phyloP scores from a whole-genome alignment of 2,329 filamentous ascomycete species.

The Claviceps arundinis region DNA sequence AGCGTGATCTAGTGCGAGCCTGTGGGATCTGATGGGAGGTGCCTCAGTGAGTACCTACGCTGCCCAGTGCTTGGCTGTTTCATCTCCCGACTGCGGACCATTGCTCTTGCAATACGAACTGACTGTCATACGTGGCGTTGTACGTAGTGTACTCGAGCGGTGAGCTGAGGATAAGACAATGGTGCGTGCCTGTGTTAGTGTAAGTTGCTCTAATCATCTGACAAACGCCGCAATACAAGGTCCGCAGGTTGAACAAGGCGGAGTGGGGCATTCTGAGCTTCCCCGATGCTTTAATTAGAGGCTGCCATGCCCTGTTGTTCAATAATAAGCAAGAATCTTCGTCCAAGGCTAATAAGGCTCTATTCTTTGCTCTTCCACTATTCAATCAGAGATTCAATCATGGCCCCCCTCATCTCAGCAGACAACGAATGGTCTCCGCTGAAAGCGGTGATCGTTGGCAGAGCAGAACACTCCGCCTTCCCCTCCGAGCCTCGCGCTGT shows the following conservation, averaged over 20 bases:
- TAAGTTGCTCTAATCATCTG: not conserved
- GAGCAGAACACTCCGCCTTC: conserved; percentile 13
- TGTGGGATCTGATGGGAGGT: not conserved
- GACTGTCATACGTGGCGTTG: no score
- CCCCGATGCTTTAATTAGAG: not conserved
- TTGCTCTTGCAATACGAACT: not conserved
- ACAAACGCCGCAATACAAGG: not conserved
- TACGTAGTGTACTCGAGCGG: no score
- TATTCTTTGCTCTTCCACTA: not conserved
- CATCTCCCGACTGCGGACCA: not conserved
- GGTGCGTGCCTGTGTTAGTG: not conserved
- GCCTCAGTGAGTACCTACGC: not conserved
- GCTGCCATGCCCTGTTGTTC: not conserved
- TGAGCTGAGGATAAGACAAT: no score
- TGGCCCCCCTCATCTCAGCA: conserved; percentile 5
- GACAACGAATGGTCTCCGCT: conserved; percentile 17
- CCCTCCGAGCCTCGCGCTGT: conserved; percentile 12
- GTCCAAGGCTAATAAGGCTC: not conserved
- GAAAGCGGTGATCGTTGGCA: conserved; percentile 14
- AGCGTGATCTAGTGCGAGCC: not conserved
- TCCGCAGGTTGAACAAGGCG: not conserved
- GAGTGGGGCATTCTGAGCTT: not conserved
- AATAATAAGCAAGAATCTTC: not conserved
- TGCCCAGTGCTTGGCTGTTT: not conserved
- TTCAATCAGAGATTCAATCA: not conserved